phyloP scores from a whole-genome alignment of 176 grass and related monocot genomes.

The Lolium rigidum region DNA sequence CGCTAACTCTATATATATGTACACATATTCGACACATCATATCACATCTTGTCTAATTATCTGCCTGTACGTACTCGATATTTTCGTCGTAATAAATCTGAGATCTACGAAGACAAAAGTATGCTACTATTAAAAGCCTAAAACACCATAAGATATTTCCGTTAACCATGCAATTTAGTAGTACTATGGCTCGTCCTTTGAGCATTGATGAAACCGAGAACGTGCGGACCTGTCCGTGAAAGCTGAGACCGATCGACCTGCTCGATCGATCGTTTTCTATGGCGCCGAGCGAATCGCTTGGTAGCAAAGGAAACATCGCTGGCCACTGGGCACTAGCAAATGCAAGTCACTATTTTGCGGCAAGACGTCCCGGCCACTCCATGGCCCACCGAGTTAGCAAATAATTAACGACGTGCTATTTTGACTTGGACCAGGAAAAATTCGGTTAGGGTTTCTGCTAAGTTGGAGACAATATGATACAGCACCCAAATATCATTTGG shows the following conservation, averaged over 20 bases:
- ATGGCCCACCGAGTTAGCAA: too few relatives aligned
- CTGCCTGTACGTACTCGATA: too few relatives aligned
- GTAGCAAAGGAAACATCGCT: constrained; percentile 6
- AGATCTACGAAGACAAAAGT: too few relatives aligned
- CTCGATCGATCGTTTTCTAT: constrained; percentile 21
- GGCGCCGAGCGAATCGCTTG: constrained; percentile 32
- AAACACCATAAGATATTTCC: not conserved
- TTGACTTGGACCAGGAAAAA: constrained; percentile 1
- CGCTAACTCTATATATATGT: too few relatives aligned
- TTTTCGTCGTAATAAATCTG: too few relatives aligned
- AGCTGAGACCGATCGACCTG: constrained; percentile 26
- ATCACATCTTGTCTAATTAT: too few relatives aligned
- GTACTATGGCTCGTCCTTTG: not conserved
- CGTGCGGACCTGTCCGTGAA: constrained; percentile 30
- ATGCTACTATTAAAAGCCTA: too few relatives aligned
- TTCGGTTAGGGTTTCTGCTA: not conserved
- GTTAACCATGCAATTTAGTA: not conserved
- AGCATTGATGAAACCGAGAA: constrained; percentile 3
- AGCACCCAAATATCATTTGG: too few relatives aligned
- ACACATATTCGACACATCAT: too few relatives aligned
- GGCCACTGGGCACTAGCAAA: not conserved
- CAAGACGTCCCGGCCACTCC: not conserved
- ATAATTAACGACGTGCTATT: not conserved
- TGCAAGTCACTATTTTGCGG: not conserved
- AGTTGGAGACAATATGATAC: too few relatives aligned